These are phyloP conservation scores for Zygotorulaspora mrakii DNA, from an alignment of 1,139 yeast species.

Conservation along the genomic window DNA sequence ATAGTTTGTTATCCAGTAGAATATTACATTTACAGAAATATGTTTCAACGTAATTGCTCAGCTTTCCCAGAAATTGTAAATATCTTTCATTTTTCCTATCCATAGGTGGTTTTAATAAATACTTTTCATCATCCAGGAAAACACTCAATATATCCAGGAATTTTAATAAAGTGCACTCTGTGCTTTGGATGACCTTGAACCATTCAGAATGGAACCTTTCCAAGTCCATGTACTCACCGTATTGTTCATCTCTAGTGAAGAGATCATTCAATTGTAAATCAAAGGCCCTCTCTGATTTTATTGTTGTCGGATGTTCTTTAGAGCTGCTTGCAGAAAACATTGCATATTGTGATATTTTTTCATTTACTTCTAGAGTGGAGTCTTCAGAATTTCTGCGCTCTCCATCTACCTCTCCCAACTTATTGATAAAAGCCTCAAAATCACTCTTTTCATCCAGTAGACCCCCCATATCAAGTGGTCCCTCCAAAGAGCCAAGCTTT, in stretches of 20 bases:
- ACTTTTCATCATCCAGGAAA: constrained; percentile 37
- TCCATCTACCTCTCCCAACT: constrained; percentile 39
- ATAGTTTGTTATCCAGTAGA: constrained; percentile 41
- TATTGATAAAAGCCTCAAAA: constrained; percentile 45
- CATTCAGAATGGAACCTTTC: constrained; percentile 48
- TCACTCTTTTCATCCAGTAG: constrained; percentile 31
- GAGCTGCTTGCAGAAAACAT: constrained; percentile 25
- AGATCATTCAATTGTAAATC: constrained; percentile 46
- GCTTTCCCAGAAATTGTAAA: constrained; percentile 41
- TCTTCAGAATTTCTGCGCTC: constrained; percentile 33
- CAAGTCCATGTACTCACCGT: constrained; percentile 65
- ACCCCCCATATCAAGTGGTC: constrained; percentile 27
- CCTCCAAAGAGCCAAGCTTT: constrained; percentile 30
- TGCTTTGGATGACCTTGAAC: constrained; percentile 42
- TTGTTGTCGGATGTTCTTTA: constrained; percentile 28
- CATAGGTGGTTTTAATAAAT: constrained; percentile 31
- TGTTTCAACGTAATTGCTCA: constrained; percentile 45
- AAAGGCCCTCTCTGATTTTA: constrained; percentile 49
- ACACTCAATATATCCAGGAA: constrained; percentile 47
- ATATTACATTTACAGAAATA: constrained; percentile 53
- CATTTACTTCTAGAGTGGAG: constrained; percentile 29
- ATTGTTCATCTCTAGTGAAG: constrained; percentile 58
- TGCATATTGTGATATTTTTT: constrained; percentile 22
- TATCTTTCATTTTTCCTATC: constrained; percentile 40
- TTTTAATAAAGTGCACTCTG: constrained; percentile 45